Evolutionary conservation across 106 monocot genomes (phyloP).

Genomic region (Agapanthus africanus): DNA sequence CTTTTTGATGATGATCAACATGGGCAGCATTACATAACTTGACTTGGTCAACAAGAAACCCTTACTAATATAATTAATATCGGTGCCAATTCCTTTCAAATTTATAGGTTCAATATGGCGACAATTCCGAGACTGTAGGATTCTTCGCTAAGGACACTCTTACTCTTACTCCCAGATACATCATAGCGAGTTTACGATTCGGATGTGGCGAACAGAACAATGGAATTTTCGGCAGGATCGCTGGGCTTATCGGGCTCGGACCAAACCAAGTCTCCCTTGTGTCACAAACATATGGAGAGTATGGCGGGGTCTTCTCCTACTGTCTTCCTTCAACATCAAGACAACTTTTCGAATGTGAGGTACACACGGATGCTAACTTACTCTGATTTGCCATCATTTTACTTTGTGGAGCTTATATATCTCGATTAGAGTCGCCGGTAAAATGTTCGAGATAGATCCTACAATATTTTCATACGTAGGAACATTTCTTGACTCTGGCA

Average conservation of each 20-base stretch:
- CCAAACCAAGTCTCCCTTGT: constrained; percentile 6
- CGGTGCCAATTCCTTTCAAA: too few relatives aligned
- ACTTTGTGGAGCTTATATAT: constrained; percentile 8
- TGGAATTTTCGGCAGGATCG: background rate
- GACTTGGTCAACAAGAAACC: too few relatives aligned
- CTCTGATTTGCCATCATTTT: background rate
- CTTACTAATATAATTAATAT: too few relatives aligned
- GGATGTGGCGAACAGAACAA: constrained; percentile 26
- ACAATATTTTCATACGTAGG: constrained; percentile 11
- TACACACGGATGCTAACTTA: constrained; percentile 11
- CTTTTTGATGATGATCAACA: too few relatives aligned
- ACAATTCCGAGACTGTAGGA: constrained; percentile 13
- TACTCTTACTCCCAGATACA: constrained; percentile 9
- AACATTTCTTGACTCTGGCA: constrained; percentile 11
- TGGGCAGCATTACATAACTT: too few relatives aligned
- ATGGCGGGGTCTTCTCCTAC: constrained; percentile 19
- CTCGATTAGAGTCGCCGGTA: constrained; percentile 1
- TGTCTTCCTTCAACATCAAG: constrained; percentile 15
- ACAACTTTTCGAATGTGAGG: background rate
- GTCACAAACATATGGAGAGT: background rate
- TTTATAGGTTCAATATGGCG: constrained; percentile 24
- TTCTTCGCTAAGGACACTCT: constrained; percentile 19
- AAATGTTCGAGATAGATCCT: background rate
- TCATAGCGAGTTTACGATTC: constrained; percentile 19
- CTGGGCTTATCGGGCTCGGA: constrained; percentile 18